These are phyloP conservation scores for Erodium chrysanthum DNA, from an alignment of 441 rosid genomes.

Conservation along the genomic window DNA sequence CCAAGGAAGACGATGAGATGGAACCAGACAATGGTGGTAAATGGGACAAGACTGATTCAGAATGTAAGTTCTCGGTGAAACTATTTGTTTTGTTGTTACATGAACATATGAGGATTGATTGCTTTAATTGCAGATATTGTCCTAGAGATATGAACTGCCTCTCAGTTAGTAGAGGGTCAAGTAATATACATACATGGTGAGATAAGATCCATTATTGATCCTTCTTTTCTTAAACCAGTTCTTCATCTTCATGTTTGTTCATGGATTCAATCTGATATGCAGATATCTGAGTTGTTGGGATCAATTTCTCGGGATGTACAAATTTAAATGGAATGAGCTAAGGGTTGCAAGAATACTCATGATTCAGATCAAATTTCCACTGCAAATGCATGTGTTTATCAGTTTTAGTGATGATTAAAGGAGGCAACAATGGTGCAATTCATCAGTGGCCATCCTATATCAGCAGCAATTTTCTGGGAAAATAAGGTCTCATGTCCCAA, in stretches of 20 bases:
- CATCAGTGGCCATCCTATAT: not conserved
- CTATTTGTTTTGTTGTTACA: too few relatives aligned
- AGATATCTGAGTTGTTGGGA: not conserved
- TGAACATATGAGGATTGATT: not conserved
- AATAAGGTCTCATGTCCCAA: not conserved
- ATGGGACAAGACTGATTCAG: conserved; percentile 72
- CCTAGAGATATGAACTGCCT: conserved; percentile 40
- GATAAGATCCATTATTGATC: not conserved
- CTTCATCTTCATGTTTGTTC: not conserved
- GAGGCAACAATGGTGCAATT: not conserved
- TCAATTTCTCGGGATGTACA: not conserved
- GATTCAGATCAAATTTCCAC: not conserved
- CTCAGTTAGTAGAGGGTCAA: not conserved
- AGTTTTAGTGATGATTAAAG: not conserved
- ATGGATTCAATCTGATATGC: not conserved
- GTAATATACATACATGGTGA: not conserved
- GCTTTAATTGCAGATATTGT: conserved; percentile 45
- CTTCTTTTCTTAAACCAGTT: not conserved
- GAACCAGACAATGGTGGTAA: conserved; percentile 31
- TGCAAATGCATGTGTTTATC: not conserved
- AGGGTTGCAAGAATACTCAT: not conserved
- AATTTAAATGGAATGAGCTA: not conserved
- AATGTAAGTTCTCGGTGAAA: conserved; percentile 25
- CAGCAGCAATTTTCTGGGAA: conserved; percentile 1
- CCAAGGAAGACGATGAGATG: conserved; percentile 15